Evolutionary conservation across 768 basidiomycete species (phyloP).

Genomic region (Hortiboletus flavorubellus): DNA sequence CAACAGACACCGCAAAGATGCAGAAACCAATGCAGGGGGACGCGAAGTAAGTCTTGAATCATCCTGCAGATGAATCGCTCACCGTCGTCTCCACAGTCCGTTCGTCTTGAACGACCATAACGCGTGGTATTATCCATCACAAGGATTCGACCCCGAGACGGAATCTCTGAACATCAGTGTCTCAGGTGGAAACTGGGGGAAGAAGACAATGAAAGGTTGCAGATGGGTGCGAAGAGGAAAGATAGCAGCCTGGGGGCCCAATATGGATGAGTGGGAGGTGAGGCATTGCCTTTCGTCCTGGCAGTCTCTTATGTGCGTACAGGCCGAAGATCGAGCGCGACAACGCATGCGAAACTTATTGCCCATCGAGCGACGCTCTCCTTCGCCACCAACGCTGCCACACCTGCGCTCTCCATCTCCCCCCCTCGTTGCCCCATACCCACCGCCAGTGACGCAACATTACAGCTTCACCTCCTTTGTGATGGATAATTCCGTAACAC

Average conservation of each 20-base stretch:
- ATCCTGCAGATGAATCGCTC: conserved; percentile 3
- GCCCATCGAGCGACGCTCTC: conserved; percentile 57
- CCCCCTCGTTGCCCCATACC: conserved; percentile 73
- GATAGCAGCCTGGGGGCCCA: conserved; percentile 79
- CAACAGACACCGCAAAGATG: conserved; percentile 10
- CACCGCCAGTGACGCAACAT: conserved; percentile 62
- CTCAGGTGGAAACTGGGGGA: conserved; percentile 78
- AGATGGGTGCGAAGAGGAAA: conserved; percentile 84
- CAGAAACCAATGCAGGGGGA: conserved; percentile 33
- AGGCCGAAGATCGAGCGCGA: conserved; percentile 82
- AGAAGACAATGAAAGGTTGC: conserved; percentile 69
- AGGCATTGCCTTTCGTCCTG: conserved; percentile 2
- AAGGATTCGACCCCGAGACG: conserved; percentile 66
- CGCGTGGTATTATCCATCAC: conserved; percentile 83
- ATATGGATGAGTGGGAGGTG: conserved; percentile 85
- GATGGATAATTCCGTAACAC: conserved; percentile 79
- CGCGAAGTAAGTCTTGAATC: conserved; percentile 22
- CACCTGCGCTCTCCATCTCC: conserved; percentile 80
- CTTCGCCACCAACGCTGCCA: conserved; percentile 68
- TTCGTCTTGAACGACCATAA: conserved; percentile 68
- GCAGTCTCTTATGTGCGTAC: conserved; percentile 12
- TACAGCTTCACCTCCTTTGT: conserved; percentile 81
- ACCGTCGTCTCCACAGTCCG: conserved; percentile 22
- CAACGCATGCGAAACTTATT: conserved; percentile 72
- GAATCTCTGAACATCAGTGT: conserved; percentile 48